Conservation (phyloP, 352 stramenopile species). For the Phytophthora rubi region DNA sequence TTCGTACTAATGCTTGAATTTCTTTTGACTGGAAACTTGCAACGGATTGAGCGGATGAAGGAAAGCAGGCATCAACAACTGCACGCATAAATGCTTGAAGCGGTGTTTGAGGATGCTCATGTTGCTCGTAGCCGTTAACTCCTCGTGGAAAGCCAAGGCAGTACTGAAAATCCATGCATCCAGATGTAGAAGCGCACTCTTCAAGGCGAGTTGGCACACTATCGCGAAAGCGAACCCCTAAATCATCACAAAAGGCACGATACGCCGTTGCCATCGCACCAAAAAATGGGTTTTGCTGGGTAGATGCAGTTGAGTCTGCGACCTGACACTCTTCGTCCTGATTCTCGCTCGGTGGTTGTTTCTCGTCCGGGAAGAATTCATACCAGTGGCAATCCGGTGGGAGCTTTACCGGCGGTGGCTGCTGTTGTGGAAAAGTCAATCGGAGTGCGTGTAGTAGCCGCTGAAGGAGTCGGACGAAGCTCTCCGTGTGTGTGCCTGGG, state of each 20-base stretch:
- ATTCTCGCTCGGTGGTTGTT: conserved; percentile 9
- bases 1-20: conserved; percentile 52
- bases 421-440: conserved; percentile 51
- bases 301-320: not conserved
- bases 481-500: conserved; percentile 60
- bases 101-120: conserved; percentile 12
- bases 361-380: conserved; percentile 49
- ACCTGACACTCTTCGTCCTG: conserved; percentile 14
- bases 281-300: conserved; percentile 21
- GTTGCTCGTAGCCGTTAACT: conserved; percentile 40
- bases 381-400: conserved; percentile 55
- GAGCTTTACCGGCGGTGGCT: conserved; percentile 39
- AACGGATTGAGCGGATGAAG: conserved; percentile 20
- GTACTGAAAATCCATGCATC: conserved; percentile 71
- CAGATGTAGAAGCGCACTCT: conserved; percentile 48
- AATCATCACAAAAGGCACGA: conserved; percentile 67
- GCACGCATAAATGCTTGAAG: conserved; percentile 22
- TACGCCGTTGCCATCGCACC: conserved; percentile 57
- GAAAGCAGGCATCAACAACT: conserved; percentile 20
- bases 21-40: conserved; percentile 45
- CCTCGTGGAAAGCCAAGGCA: conserved; percentile 51
- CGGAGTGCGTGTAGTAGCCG: conserved; percentile 54
- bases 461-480: conserved; percentile 58
- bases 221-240: conserved; percentile 50
- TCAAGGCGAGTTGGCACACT: conserved; percentile 55